Evolutionary conservation across 179 eudicot species (phyloP), one percentile per base, ranked within the genome.

Genomic region (Gypsophila paniculata): DNA sequence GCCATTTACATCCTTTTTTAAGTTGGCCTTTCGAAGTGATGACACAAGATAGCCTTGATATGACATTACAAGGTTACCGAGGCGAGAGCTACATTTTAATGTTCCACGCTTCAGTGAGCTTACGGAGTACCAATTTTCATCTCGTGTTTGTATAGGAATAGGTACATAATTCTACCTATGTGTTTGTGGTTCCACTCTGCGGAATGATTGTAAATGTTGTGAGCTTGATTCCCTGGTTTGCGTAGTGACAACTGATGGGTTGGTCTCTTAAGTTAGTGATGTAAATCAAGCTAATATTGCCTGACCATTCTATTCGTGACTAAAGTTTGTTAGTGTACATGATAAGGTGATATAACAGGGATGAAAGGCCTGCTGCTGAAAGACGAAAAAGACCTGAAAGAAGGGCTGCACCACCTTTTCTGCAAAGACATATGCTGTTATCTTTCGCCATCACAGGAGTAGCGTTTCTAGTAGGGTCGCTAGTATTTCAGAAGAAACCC

Each of bases 391-490:
- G 81, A 29, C 88, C 85, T 36, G 95, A 64, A 70, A 84, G 91
- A 83, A 86, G 96, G 77, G 86, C 76, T 6, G 83, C 81, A 32
- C 78, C 69, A 36, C 82, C 81, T 8, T 72, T 87, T 73, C 88
- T 86, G 6, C 77, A 80, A 13, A 86, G 76, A 73, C 96, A 87
- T 72, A 78, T 95, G 29, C 78, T 90, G 21, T 78, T 90, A 64
- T 87, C 98, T 61, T 87, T 95, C 48, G 99, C 98, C 0, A 82
- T 95, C 53, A 90, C 99, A 3, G 99, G 99, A 59, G 82, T 95
- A 58, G 99, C 96, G 18, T 86, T 95, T 69, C 72, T 95, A 36
- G 64, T 93, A 74, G 99, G 99, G 42, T 92, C 99, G 25, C 74
- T 92, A 78, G 72, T 92, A 69, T 84, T 85, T 79, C 98, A 87